Percentiles rank a stretch among this genome's conserved stretches.
Evolutionary conservation across 805 yeast species (phyloP).

Genomic region (Starmerella scarabaei): DNA sequence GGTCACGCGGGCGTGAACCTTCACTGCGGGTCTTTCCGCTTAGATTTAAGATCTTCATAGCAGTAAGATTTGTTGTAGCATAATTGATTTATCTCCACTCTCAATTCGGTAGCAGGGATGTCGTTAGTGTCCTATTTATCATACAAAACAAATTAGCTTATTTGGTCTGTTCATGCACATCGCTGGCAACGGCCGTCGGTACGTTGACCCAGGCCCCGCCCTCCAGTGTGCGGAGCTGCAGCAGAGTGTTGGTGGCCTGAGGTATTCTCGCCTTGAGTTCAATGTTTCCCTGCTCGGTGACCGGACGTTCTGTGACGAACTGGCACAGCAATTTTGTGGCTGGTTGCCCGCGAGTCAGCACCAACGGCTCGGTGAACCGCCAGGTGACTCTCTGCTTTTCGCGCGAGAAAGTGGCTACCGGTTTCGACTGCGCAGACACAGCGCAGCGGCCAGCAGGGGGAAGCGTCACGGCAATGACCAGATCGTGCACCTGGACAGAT

Average conservation of each 20-base stretch:
- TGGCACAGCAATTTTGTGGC: conserved; percentile 65
- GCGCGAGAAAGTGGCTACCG: conserved; percentile 80
- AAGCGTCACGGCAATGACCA: conserved; percentile 49
- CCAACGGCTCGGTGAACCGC: conserved; percentile 41
- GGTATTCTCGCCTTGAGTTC: conserved; percentile 32
- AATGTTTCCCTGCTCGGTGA: conserved; percentile 64
- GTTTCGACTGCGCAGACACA: conserved; percentile 72
- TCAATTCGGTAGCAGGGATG: no score
- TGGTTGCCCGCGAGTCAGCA: conserved; percentile 33
- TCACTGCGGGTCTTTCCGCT: neutral
- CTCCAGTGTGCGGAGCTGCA: conserved; percentile 17
- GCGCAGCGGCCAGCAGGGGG: conserved; percentile 35
- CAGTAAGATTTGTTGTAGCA: no score
- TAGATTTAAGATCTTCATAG: neutral
- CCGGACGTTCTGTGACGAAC: conserved; percentile 61
- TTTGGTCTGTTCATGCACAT: conserved; percentile 1
- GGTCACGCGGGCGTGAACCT: conserved; percentile 15
- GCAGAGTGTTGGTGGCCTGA: conserved; percentile 8
- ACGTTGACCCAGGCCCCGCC: conserved; percentile 18
- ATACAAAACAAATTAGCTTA: no score
- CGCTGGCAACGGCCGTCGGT: conserved; percentile 14
- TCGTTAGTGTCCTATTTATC: no score
- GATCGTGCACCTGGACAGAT: conserved; percentile 40
- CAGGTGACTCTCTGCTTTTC: conserved; percentile 80
- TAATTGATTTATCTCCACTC: no score